Evolutionary conservation across 2,329 filamentous ascomycete genomes (phyloP), one percentile per base, ranked within the genome.

Genomic region (Penicillium decumbens): DNA sequence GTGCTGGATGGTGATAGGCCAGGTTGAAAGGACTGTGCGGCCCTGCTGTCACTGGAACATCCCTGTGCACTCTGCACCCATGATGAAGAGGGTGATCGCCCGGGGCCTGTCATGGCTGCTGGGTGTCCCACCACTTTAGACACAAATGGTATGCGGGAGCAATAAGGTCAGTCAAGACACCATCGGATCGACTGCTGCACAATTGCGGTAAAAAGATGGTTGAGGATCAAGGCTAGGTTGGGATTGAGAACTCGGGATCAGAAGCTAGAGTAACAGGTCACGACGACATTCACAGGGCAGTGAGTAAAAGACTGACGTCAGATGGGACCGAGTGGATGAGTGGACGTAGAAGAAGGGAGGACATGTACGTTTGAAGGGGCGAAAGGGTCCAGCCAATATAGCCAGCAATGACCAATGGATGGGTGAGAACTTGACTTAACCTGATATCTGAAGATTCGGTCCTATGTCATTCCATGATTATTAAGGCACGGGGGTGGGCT

Each of bases 61-160:
- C 46, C 54, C 43, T 62, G 58, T 18, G 60, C 47, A 43, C 57
- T 60, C 54, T 62, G 60, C 43, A 58, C 58, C 66, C 65, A 69
- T 28, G 65, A 60, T 10, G 64, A 68, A 25, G 66, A 63, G 48
- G 65, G 64, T 50, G 66, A 65, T 51, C 42, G 56, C 53, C 60
- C 64, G 45, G 63, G 57, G 40, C 65, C 65, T 43, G 65, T 66
- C 62, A 68, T 68, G 49, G 56, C 57, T 58, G 56, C 60, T 61
- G 57, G 59, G 40, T 43, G 30, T 56, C 51, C 43, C 44, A 43
- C 45, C 32, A 41, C 50, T 51, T 58, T 30, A 30, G 30, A 45
- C 50, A 33, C 29, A 27, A 24, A 13, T 39, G 37, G 12, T 49
- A 18, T 45, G 29, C 43, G 32, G 27, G 24, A 45, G 27, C n/a